Evolutionary conservation across 805 yeast species (phyloP).

Genomic region (Candida chilensis): DNA sequence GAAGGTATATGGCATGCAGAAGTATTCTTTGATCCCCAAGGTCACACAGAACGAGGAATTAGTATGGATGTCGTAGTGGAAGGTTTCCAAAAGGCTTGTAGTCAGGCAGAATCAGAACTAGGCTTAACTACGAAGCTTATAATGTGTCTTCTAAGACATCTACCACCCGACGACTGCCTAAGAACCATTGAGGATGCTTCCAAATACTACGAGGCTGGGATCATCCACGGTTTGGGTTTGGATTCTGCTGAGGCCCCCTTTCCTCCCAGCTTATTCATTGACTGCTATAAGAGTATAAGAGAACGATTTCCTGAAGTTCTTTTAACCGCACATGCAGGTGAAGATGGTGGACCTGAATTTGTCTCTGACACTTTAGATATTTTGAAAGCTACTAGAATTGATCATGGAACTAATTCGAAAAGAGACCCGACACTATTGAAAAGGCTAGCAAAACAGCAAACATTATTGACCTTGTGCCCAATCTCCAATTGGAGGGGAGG

Average conservation of each 20-base stretch:
- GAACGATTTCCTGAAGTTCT: constrained; percentile 18
- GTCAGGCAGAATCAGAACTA: constrained; percentile 16
- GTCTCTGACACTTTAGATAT: constrained; percentile 20
- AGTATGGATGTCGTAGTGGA: constrained; percentile 21
- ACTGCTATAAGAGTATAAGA: constrained; percentile 18
- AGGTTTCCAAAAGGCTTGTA: constrained; percentile 27
- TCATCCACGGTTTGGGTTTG: constrained; percentile 29
- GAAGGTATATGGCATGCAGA: constrained; percentile 31
- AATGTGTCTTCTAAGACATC: constrained; percentile 31
- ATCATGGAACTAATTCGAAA: constrained; percentile 27
- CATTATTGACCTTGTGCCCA: constrained; percentile 27
- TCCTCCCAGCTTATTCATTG: constrained; percentile 24
- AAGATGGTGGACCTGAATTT: constrained; percentile 29
- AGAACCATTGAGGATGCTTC: constrained; percentile 18
- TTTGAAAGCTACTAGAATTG: constrained; percentile 24
- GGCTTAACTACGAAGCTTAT: constrained; percentile 28
- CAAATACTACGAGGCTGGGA: constrained; percentile 17
- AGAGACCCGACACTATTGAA: constrained; percentile 18
- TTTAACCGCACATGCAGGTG: constrained; percentile 33
- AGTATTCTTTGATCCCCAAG: constrained; percentile 34
- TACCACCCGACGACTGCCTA: constrained; percentile 23
- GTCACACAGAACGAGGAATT: constrained; percentile 28
- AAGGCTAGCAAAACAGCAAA: constrained; percentile 16
- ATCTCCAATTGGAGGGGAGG: constrained; percentile 29
- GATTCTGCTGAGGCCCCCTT: constrained; percentile 31